Base-by-base conservation (phyloP, 306 rosid genomes). In the Cucurbita maxima region DNA sequence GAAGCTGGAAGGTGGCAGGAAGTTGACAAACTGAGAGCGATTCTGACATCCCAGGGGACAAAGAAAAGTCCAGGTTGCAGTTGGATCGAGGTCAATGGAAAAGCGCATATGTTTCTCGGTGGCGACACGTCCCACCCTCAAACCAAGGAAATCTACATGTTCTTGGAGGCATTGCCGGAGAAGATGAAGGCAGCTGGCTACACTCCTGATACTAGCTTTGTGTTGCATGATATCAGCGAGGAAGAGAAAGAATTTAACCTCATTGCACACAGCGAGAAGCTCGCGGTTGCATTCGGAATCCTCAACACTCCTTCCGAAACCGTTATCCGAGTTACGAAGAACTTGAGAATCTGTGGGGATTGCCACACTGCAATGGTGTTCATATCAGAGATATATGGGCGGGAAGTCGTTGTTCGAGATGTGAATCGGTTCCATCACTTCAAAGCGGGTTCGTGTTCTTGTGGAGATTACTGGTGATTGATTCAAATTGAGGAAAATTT, bases 1-100 rank as follows among this genome's bases (percentile, higher is more conserved):
- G 92, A 93, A 63, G 82, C 75, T 36, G 90, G 88, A n/a, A 87
- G 60, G 81, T 90, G 96, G 98, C 87, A 88, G 68, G 82, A 72
- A 36, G 96, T 90, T 50, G 82, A 88, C 3, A 73, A 80, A 71
- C 77, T 88, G 58, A 86, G 98, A 82, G 89, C 82, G 73, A 77
- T 83, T 64, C 78, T 90, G 36, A 78, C 87, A 81, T 81, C 74
- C 74, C 89, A 73, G 75, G 79, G 82, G 78, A 83, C 84, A 59
- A 90, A 85, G 86, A 93, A 85, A 86, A 86, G 82, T 44, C 97
- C 97, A 0, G 92, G 96, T 19, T 83, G 86, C 79, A 93, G 97
- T 79, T 81, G 75, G 74, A 87, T 88, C 48, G 90, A 90, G 81
- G 86, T 92, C 14, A 62, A 86, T 81, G 84, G 85, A 58, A 58